Base-by-base conservation (phyloP, 192 early-diverging fungal species). In the Mortierella alpina region DNA sequence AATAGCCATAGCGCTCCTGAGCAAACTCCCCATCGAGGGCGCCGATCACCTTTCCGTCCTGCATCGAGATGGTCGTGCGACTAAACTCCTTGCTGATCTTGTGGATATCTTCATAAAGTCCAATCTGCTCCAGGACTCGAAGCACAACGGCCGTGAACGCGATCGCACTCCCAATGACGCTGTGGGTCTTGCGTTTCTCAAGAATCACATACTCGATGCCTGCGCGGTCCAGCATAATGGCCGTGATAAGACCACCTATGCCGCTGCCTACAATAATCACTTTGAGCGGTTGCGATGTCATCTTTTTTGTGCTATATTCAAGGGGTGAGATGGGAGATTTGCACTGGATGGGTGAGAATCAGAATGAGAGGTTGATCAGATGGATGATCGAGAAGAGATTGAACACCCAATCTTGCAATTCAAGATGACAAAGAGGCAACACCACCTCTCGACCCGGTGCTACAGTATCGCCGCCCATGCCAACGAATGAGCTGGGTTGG, bases 191-290 rank as follows among this genome's bases (percentile, higher is more conserved):
- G 47, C 42, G 20, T 18, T 66, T 45, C 39, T 75, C 81, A 13
- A 75, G 61, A 3, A 82, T 56, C 14, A 56, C 22, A 51, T 75
- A 82, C 12, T 82, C 81, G 57, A 75, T 66, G 11, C 69, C 66
- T 22, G 81, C 81, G 10, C 60, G 68, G 22, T 74, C 73, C 12
- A 82, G 64, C 39, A 55, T 54, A 45, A 71, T 68, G n/a, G 81
- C 72, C 17, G 73, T 60, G 0, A 62, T 58, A 2, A 70, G 59
- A 4, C 81, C 81, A 7, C 66, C 68, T 18, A 82, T 64, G 18
- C 81, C 72, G 17, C 63, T 66, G 22, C 79, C 79, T 22, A 64
- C 81, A 22, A 82, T 75, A 57, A 75, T 55, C 12, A 70, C 63
- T 59, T 70, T 82, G 51, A 75, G 57, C 10, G 9, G n/a, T 18